These are phyloP conservation scores for Chaetoscypha palmicola DNA, from an alignment of 2,329 filamentous ascomycete genomes.

Conservation along the genomic window DNA sequence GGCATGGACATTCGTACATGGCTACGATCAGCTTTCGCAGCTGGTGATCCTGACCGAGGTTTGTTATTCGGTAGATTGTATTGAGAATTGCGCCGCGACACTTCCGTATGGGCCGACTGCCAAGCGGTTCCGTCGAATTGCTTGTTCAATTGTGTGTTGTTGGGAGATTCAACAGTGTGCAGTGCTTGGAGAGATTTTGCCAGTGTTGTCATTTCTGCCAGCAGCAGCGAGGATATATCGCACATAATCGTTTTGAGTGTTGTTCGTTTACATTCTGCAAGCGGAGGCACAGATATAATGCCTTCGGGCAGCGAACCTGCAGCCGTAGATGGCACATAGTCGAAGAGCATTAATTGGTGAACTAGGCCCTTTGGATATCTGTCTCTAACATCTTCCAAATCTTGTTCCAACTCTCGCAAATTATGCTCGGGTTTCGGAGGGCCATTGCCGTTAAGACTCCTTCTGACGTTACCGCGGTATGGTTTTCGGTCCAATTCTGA, in stretches of 20 bases:
- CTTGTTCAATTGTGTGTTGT: slow-evolving; percentile 38
- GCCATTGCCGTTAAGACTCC: slow-evolving; percentile 44
- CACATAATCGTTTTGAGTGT: slow-evolving; percentile 79
- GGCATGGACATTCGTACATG: slow-evolving; percentile 78
- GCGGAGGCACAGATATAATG: slow-evolving; percentile 63
- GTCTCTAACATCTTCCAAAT: slow-evolving; percentile 64
- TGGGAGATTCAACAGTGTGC: slow-evolving; percentile 72
- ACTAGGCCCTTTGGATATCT: slow-evolving; percentile 69
- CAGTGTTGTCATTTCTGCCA: slow-evolving; percentile 69
- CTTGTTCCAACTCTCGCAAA: slow-evolving; percentile 53
- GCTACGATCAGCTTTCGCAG: slow-evolving; percentile 49
- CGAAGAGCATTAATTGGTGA: slow-evolving; percentile 74
- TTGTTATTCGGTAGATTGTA: slow-evolving; percentile 37
- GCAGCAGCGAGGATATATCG: slow-evolving; percentile 64
- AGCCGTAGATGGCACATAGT: slow-evolving; percentile 49
- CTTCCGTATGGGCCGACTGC: slow-evolving; percentile 37
- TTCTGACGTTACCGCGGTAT: slow-evolving; percentile 50
- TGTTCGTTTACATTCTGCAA: slow-evolving; percentile 62
- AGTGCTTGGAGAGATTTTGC: slow-evolving; percentile 67
- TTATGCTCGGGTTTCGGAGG: slow-evolving; percentile 46
- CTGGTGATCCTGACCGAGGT: slow-evolving; percentile 48
- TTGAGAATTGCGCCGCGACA: slow-evolving; percentile 49
- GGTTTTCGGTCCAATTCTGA: slow-evolving; percentile 52
- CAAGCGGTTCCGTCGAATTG: slow-evolving; percentile 38
- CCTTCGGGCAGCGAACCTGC: slow-evolving; percentile 55